Base-by-base conservation (phyloP, 257 asterid genomes). In the Scutellaria baicalensis region DNA sequence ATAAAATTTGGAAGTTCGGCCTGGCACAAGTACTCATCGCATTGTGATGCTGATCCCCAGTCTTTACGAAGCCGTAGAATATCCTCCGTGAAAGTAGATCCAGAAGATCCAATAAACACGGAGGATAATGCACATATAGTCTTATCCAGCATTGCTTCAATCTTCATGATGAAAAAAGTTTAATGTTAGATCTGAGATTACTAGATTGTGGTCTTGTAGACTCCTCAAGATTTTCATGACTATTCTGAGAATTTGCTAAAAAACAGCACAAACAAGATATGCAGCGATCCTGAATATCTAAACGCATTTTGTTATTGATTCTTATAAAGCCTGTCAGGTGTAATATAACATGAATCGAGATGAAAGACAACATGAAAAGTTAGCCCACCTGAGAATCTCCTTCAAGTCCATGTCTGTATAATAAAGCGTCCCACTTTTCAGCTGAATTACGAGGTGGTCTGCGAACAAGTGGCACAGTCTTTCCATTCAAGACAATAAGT, bases 81-180 rank as follows among this genome's bases (percentile, higher is more conserved):
- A 59, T 94, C 99, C 51, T 94, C 97, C 0, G 99, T 94, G 86
- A 94, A 94, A 14, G 99, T 94, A 71, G 99, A 94, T 33, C 99
- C 97, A 9, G 88, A 83, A 11, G 97, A 74, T 49, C 99, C 99
- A 65, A 94, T 84, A 74, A 94, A 94, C 52, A 87, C 97, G 1
- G 86, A 77, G 7, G 99, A 91, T 74, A 94, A 73, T 52, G 99
- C 97, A 78, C 97, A 91, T 6, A 94, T 89, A 21, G 96, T 88
- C 79, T 94, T 94, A 80, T 94, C 99, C 85, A 94, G 82, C 99
- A 94, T 94, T 38, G 97, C 97, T 69, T 91, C 99, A 64, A 94
- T 96, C 99, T 94, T 75, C 82, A 70, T 23, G 16, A 61, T 50
- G 56, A 63, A 70, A 75, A 75, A 33, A 14, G 44, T 17, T 31